Percentiles rank a stretch among this genome's conserved stretches.
Evolutionary conservation across 768 basidiomycete genomes (phyloP).

Genomic region (Clitopilus passeckerianus): DNA sequence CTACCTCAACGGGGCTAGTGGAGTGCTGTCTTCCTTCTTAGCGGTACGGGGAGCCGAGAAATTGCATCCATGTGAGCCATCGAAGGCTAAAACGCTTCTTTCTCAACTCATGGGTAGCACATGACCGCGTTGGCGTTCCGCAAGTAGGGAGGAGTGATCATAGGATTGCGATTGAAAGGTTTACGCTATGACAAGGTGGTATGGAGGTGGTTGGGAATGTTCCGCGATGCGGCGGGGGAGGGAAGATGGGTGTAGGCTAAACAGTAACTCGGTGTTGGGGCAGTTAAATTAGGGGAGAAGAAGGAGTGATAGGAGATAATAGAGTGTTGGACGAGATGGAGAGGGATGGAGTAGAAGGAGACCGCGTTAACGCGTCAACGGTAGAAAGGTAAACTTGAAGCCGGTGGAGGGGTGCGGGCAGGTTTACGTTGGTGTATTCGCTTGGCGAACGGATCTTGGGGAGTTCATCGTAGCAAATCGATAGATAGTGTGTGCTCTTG

Average conservation of each 20-base stretch:
- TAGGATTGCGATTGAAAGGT: not conserved
- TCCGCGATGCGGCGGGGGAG: not conserved
- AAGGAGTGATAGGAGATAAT: not conserved
- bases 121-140: not conserved
- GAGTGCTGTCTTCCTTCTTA: not conserved
- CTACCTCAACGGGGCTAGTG: not conserved
- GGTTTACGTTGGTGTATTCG: not conserved
- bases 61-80: not conserved
- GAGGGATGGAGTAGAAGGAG: not conserved
- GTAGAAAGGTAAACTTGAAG: not conserved
- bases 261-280: not conserved
- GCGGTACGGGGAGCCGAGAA: not conserved
- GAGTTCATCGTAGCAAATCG: not conserved
- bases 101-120: not conserved
- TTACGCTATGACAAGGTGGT: not conserved
- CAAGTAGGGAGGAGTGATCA: not conserved
- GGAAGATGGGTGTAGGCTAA: not conserved
- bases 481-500: too few relatives aligned
- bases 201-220: not conserved
- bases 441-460: not conserved
- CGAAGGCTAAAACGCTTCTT: not conserved
- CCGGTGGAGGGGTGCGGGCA: not conserved
- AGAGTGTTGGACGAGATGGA: not conserved
- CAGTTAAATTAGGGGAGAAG: not conserved
- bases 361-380: not conserved